Evolutionary conservation across 495 filamentous ascomycete genomes (phyloP).

Genomic region (Amniculicola lignicola): DNA sequence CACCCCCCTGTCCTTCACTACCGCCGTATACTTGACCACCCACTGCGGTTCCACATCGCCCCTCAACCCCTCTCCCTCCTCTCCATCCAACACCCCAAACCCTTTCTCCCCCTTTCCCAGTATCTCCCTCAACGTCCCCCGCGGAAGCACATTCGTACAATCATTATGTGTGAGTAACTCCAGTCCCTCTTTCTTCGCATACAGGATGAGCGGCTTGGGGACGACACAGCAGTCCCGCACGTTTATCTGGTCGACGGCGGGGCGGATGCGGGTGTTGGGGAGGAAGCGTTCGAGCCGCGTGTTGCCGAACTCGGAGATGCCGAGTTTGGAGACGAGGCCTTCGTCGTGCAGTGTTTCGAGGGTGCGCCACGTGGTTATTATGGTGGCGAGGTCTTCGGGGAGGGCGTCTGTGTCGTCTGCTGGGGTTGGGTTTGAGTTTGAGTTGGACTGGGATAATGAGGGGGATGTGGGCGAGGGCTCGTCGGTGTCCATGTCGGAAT

Average conservation of each 20-base stretch:
- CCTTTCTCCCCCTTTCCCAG: constrained; percentile 55
- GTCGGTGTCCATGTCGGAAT: constrained; percentile 57
- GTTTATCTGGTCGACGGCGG: constrained; percentile 93
- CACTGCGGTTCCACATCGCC: constrained; percentile 82
- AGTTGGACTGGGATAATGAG: constrained; percentile 41
- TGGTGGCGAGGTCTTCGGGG: constrained; percentile 62
- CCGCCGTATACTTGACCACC: constrained; percentile 97
- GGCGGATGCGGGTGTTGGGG: constrained; percentile 63
- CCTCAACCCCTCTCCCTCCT: constrained; percentile 54
- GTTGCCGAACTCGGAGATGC: constrained; percentile 85
- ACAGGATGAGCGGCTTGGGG: constrained; percentile 77
- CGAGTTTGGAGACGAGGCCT: constrained; percentile 69
- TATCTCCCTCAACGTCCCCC: constrained; percentile 77
- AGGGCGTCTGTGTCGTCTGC: constrained; percentile 1
- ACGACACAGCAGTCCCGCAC: constrained; percentile 95
- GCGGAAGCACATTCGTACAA: constrained; percentile 83
- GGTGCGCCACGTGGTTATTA: constrained; percentile 66
- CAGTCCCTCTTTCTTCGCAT: constrained; percentile 79
- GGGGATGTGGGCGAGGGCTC: constrained; percentile 45
- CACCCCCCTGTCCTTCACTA: constrained; percentile 93
- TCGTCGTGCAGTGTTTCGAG: constrained; percentile 70
- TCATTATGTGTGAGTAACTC: constrained; percentile 93
- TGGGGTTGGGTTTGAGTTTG: constrained; percentile 41
- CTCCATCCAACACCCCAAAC: constrained; percentile 43
- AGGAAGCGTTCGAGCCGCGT: constrained; percentile 71